Conservation (phyloP, 768 basidiomycete species). For the Leccinum subgranulosum region DNA sequence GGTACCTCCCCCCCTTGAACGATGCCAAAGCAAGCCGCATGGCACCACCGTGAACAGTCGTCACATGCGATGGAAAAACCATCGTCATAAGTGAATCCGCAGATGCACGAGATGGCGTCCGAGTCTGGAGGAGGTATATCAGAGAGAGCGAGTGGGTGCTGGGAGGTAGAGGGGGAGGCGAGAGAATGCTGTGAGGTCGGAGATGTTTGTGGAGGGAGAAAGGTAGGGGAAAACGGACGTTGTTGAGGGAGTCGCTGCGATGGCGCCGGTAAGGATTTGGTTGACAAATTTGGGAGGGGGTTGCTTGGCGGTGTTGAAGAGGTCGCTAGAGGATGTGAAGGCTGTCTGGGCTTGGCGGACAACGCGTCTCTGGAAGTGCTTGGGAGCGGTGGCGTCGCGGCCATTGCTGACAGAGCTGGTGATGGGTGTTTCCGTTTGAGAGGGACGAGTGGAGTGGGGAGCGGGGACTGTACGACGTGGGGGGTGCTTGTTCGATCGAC, state of each 20-base stretch:
- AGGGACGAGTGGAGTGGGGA: conserved; percentile 33
- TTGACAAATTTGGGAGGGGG: conserved; percentile 7
- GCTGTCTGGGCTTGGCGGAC: conserved; percentile 14
- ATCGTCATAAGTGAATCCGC: conserved; percentile 70
- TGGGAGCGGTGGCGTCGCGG: conserved; percentile 8
- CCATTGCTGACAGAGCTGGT: conserved; percentile 14
- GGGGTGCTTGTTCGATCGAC: conserved; percentile 21
- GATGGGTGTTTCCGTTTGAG: conserved; percentile 40
- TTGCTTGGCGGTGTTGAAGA: conserved; percentile 16
- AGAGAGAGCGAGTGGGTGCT: conserved; percentile 14
- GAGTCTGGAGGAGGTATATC: conserved; percentile 31
- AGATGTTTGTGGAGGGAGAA: conserved; percentile 14
- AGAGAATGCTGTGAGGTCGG: conserved; percentile 13
- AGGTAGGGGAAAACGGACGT: conserved; percentile 19
- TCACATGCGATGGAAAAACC: conserved; percentile 88
- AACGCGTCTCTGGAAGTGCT: conserved; percentile 3
- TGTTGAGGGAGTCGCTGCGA: conserved; percentile 13
- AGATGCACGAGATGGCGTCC: conserved; percentile 69
- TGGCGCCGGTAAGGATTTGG: conserved; percentile 15
- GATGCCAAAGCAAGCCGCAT: conserved; percentile 75
- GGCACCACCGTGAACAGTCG: conserved; percentile 77
- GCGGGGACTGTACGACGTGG: conserved; percentile 19
- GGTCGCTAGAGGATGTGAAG: conserved; percentile 16
- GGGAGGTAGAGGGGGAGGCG: conserved; percentile 20
- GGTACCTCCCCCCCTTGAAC: conserved; percentile 52